phyloP scores from a whole-genome alignment of 73 alveolate genomes.

The Blepharisma stoltei region DNA sequence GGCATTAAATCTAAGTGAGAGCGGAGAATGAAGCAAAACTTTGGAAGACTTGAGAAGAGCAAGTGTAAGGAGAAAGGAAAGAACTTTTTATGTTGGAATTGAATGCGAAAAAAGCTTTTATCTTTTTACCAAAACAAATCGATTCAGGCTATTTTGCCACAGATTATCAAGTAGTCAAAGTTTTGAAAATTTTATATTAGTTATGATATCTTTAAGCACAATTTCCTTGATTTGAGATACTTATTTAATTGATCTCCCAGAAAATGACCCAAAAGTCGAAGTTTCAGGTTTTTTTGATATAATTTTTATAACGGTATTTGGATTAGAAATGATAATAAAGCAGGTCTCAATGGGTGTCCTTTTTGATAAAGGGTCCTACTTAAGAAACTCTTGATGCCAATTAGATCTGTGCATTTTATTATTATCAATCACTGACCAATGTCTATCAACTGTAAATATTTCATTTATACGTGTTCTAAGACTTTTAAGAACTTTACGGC shows the following conservation, averaged over 20 bases:
- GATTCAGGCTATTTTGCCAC: background rate
- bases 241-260: conserved; percentile 30
- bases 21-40: background rate
- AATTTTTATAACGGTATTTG: conserved; percentile 57
- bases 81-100: too few species aligned
- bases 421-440: conserved; percentile 76
- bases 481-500: conserved; percentile 86
- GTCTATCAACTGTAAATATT: conserved; percentile 55
- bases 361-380: conserved; percentile 5
- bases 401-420: conserved; percentile 78
- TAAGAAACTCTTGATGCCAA: conserved; percentile 53
- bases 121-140: background rate
- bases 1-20: background rate
- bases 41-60: too few species aligned
- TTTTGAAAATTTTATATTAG: conserved; percentile 6
- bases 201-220: conserved; percentile 18
- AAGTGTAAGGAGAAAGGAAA: too few species aligned
- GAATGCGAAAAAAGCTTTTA: background rate
- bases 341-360: conserved; percentile 40
- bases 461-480: conserved; percentile 78
- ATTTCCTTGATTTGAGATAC: conserved; percentile 48
- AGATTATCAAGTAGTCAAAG: background rate
- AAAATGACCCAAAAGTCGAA: background rate
- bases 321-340: conserved; percentile 18
- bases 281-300: conserved; percentile 47